Evolutionary conservation across 2,329 filamentous ascomycete species (phyloP).

Genomic region (Colletotrichum sp.): DNA sequence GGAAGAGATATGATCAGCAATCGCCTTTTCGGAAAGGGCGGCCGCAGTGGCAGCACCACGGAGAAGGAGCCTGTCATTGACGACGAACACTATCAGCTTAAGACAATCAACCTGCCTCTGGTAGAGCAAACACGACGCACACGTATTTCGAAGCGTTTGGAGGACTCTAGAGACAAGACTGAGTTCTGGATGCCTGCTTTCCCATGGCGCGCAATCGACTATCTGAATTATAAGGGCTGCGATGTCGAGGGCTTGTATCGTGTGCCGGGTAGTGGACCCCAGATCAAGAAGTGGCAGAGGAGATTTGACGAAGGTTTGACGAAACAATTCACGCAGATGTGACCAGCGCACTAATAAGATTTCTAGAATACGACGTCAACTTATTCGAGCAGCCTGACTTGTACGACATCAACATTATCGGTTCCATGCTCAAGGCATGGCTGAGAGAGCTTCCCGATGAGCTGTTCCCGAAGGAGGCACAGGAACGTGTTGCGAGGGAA

Average conservation of each 20-base stretch:
- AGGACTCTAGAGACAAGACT: conserved; percentile 90
- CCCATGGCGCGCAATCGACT: conserved; percentile 95
- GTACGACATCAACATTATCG: conserved; percentile 96
- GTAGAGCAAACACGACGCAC: conserved; percentile 90
- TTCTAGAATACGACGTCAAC: conserved; percentile 81
- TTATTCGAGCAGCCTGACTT: conserved; percentile 86
- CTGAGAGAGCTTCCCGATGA: conserved; percentile 93
- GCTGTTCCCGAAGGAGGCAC: conserved; percentile 83
- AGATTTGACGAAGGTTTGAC: conserved; percentile 79
- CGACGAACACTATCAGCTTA: conserved; percentile 83
- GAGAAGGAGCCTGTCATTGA: conserved; percentile 71
- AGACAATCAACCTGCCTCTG: conserved; percentile 84
- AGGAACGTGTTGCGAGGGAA: conserved; percentile 80
- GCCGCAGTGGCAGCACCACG: conserved; percentile 71
- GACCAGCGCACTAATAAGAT: not conserved
- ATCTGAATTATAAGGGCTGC: conserved; percentile 91
- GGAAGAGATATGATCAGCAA: conserved; percentile 83
- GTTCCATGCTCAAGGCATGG: conserved; percentile 96
- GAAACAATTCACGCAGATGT: conserved; percentile 28
- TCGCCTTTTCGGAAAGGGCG: conserved; percentile 80
- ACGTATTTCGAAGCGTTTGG: conserved; percentile 86
- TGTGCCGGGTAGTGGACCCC: conserved; percentile 86
- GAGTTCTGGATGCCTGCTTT: conserved; percentile 99
- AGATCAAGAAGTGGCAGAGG: conserved; percentile 92
- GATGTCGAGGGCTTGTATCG: conserved; percentile 94